Base-by-base conservation (phyloP, 305 asterid genomes). In the Fraxinus floribunda region DNA sequence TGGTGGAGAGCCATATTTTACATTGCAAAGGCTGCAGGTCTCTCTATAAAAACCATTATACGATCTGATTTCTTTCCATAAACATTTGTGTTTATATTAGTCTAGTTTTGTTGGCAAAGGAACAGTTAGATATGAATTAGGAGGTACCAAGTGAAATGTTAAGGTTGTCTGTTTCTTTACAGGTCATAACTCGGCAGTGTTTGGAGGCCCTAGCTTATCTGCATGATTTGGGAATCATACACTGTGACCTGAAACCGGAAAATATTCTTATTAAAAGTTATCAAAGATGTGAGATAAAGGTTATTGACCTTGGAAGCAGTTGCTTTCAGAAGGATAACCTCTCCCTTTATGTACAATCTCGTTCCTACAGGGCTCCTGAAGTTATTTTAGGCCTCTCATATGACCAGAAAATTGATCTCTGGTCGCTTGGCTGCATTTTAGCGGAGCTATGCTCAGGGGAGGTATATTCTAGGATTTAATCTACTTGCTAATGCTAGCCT, bases 281-380 rank as follows among this genome's bases (percentile, higher is more conserved):
- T 49, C 81, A 93, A 66, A 91, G 90, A 85, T 97, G 98, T 76
- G 97, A 97, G 88, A 90, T 97, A 81, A 96, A 96, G 89, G 85
- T 96, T 29, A 96, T 96, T 66, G 99, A 96, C 90, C 98, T 96
- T 66, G 99, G 99, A 77, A 97, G 99, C 93, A 94, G 99, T 85
- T 94, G 99, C 91, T 97, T 97, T 88, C 87, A 87, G 86, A 87
- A 88, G 4, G 99, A 97, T 86, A 87, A 85, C 86, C 85, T 94
- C 81, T 91, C 97, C 81, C 85, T 94, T 30, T 97, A 97, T 34
- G 94, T 97, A 75, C 99, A 97, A 80, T 97, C 99, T 79, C 98
- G 99, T 83, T 97, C 99, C 9, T 97, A 97, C 78, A 90, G 98
- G 80, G 99, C 99, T 81, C 99, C 99, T 46, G 99, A 97, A 90